Evolutionary conservation across 2,329 filamentous ascomycete species (phyloP).

Genomic region (Monascus ruber): DNA sequence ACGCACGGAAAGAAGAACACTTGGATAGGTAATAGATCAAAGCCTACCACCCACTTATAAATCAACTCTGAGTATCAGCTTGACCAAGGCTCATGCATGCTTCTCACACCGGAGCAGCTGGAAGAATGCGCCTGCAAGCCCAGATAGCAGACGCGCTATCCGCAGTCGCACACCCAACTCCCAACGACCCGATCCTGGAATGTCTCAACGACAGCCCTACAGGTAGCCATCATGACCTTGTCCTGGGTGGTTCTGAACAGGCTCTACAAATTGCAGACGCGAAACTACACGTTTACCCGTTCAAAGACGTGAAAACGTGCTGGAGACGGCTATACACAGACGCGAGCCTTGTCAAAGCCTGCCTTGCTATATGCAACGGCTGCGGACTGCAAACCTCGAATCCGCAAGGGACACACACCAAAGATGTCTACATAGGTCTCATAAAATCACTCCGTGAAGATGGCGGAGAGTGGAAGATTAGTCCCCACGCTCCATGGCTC

Average conservation of each 20-base stretch:
- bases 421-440: neutral
- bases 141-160: constrained; percentile 15
- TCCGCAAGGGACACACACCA: neutral
- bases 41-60: too few relatives aligned
- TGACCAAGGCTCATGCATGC: too few relatives aligned
- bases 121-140: constrained; percentile 11
- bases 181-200: constrained; percentile 25
- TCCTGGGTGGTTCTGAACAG: constrained; percentile 26
- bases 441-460: neutral
- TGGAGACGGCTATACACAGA: constrained; percentile 50
- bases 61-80: too few relatives aligned
- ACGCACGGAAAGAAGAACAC: too few relatives aligned
- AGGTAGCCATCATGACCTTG: constrained; percentile 7
- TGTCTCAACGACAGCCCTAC: constrained; percentile 15
- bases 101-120: too few relatives aligned
- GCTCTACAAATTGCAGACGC: constrained; percentile 40
- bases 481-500: constrained; percentile 33
- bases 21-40: too few relatives aligned
- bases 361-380: constrained; percentile 18
- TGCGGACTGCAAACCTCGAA: constrained; percentile 5
- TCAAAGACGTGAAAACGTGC: constrained; percentile 42
- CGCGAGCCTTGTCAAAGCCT: constrained; percentile 39
- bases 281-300: constrained; percentile 46
- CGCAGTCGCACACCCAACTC: constrained; percentile 15
- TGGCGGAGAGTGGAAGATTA: neutral